Base-by-base conservation (phyloP, 805 yeast species). In the Alloascoidea hylecoeti region DNA sequence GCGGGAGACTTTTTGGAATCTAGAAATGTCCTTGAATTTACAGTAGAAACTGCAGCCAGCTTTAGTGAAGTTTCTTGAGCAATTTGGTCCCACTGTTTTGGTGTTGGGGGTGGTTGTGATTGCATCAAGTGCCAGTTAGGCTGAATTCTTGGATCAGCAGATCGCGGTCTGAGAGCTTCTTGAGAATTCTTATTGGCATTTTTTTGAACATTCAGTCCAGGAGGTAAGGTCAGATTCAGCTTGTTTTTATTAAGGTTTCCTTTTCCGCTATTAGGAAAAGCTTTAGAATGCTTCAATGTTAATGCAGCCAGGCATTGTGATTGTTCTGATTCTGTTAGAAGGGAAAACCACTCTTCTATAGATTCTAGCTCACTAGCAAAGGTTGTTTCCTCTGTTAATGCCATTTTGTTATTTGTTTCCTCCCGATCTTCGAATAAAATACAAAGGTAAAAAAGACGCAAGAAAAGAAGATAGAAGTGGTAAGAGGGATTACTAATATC, bases 1-100 rank as follows among this genome's bases (percentile, higher is more conserved):
- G 30, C 9, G 30, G 13, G 13, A 9, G 13, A n/a, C 30, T 23
- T 9, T 23, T 23, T 9, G n/a, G 30, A 23, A n/a, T 23, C 30
- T n/a, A 23, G 30, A 9, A 23, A 9, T 23, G 30, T n/a, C 30
- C 30, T 23, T 9, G 30, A 23, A 52, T 72, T 72, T 43, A 75
- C 76, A 2, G 84, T 76, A 17, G 77, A 70, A 40, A 77, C 61
- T 0, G 84, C 84, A 3, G 80, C 79, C 44, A 77, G 57, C 49
- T 77, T 77, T 54, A 70, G 56, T n/a, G 72, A 69, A 18, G 66
- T 63, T 16, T 50, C 38, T 39, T 40, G 45, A 5, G 51, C 44
- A 18, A 55, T 52, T 39, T 54, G 30, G 18, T 13, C 16, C 15
- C 5, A 13, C 17, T 15, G 15, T 23, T 4, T 23, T n/a, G 30